These are phyloP conservation scores for Chenopodium formosanum DNA, from an alignment of 148 eudicot species.

Conservation along the genomic window DNA sequence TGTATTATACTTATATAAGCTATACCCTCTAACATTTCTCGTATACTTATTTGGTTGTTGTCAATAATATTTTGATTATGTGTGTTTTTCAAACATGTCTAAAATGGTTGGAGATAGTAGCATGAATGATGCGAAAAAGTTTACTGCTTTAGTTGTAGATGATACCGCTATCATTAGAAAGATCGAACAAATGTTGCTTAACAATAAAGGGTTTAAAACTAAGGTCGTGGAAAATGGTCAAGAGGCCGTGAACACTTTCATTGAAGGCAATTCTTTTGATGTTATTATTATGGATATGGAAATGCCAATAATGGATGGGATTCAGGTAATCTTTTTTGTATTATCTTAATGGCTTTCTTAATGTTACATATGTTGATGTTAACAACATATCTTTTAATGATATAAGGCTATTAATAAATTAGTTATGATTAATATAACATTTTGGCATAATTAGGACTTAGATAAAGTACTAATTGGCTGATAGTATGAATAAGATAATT, in stretches of 20 bases:
- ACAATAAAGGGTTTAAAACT: constrained; percentile 11
- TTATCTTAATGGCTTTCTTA: not conserved
- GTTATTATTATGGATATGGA: constrained; percentile 31
- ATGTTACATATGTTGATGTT: no score
- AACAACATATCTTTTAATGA: not conserved
- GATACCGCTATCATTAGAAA: constrained; percentile 15
- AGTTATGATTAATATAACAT: no score
- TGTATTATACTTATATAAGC: no score
- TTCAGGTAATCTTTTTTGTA: constrained; percentile 16
- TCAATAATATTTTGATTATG: not conserved
- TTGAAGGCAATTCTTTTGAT: constrained; percentile 20
- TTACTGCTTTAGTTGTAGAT: constrained; percentile 24
- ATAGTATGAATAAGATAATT: no score
- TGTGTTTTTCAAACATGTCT: not conserved
- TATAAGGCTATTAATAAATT: no score
- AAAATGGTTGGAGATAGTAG: not conserved
- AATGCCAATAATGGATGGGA: constrained; percentile 33
- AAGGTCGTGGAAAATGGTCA: constrained; percentile 16
- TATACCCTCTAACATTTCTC: no score
- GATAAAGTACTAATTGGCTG: no score
- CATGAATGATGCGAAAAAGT: not conserved
- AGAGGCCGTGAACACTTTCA: constrained; percentile 23
- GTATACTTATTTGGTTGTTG: not conserved
- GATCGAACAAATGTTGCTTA: constrained; percentile 5
- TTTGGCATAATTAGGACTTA: no score